Evolutionary conservation across 495 filamentous ascomycete genomes (phyloP).

Genomic region (Letharia columbiana): DNA sequence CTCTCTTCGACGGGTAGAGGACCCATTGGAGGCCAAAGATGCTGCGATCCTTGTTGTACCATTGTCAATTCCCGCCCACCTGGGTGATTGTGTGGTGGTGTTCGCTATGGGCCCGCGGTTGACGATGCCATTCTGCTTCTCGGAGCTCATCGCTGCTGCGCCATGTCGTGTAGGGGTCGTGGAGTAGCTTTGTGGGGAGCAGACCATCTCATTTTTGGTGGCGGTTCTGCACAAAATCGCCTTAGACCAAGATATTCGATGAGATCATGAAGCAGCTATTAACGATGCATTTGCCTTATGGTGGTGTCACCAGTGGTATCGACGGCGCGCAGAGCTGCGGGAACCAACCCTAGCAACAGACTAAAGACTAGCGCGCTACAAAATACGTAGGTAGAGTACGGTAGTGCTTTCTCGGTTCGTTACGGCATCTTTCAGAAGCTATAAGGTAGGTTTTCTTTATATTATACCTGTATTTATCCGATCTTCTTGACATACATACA

Average conservation of each 20-base stretch:
- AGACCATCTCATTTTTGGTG: slow-evolving; percentile 10
- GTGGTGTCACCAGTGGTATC: slow-evolving; percentile 4
- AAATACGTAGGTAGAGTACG: too few relatives aligned
- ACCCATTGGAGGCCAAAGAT: slow-evolving; percentile 29
- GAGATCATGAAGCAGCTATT: slow-evolving; percentile 5
- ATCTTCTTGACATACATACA: too few relatives aligned
- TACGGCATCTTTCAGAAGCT: too few relatives aligned
- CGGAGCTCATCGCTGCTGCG: slow-evolving; percentile 11
- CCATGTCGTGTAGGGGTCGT: slow-evolving; percentile 3
- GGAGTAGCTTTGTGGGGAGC: slow-evolving; percentile 5
- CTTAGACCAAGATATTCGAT: neutral
- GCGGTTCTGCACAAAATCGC: neutral
- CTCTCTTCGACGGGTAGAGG: slow-evolving; percentile 34
- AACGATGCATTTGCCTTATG: neutral
- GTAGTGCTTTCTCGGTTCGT: too few relatives aligned
- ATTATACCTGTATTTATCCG: too few relatives aligned
- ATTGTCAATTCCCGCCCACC: slow-evolving; percentile 6
- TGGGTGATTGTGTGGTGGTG: slow-evolving; percentile 10
- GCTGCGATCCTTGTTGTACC: slow-evolving; percentile 38
- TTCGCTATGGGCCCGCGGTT: slow-evolving; percentile 11
- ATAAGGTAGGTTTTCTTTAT: too few relatives aligned
- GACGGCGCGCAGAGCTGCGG: slow-evolving; percentile 11
- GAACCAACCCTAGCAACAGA: neutral
- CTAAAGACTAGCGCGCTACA: neutral
- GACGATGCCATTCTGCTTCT: slow-evolving; percentile 10